Percentiles rank a stretch among this genome's conserved stretches.
Evolutionary conservation across 768 basidiomycete genomes (phyloP).

Genomic region (Lentinula lateritia): DNA sequence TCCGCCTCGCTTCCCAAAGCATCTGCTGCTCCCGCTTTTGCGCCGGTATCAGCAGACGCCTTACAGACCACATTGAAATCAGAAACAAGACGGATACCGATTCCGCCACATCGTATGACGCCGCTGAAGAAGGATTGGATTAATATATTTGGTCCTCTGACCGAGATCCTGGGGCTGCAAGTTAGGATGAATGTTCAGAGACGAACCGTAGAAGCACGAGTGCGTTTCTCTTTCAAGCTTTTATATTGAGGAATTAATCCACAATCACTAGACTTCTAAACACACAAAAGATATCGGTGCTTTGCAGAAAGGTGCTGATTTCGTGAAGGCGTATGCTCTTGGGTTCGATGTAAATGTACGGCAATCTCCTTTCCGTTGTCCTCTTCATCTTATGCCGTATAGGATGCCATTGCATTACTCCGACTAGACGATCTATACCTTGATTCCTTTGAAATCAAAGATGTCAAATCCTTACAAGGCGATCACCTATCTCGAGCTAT

Average conservation of each 20-base stretch:
- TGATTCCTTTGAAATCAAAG: conserved; percentile 98
- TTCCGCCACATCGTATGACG: conserved; percentile 97
- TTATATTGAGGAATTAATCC: not conserved
- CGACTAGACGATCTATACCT: conserved; percentile 96
- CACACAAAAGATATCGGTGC: conserved; percentile 91
- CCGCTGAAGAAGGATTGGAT: conserved; percentile 97
- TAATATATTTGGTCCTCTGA: conserved; percentile 90
- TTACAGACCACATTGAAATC: conserved; percentile 59
- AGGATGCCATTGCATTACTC: conserved; percentile 95
- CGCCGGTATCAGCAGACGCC: conserved; percentile 58
- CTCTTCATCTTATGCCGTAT: not conserved
- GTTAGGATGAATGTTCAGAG: conserved; percentile 95
- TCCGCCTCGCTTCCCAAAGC: conserved; percentile 36
- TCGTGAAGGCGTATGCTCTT: conserved; percentile 89
- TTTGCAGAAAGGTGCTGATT: conserved; percentile 95
- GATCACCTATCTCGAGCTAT: conserved; percentile 99
- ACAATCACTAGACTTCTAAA: conserved; percentile 69
- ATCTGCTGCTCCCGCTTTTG: conserved; percentile 58
- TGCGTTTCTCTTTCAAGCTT: conserved; percentile 32
- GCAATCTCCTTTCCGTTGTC: not conserved
- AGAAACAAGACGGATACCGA: conserved; percentile 83
- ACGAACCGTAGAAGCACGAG: conserved; percentile 88
- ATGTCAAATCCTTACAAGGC: conserved; percentile 96
- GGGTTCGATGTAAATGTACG: conserved; percentile 92
- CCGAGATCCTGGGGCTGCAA: conserved; percentile 91